Evolutionary conservation across 352 stramenopile genomes (phyloP).

Genomic region (Elongisporangium prolatum): DNA sequence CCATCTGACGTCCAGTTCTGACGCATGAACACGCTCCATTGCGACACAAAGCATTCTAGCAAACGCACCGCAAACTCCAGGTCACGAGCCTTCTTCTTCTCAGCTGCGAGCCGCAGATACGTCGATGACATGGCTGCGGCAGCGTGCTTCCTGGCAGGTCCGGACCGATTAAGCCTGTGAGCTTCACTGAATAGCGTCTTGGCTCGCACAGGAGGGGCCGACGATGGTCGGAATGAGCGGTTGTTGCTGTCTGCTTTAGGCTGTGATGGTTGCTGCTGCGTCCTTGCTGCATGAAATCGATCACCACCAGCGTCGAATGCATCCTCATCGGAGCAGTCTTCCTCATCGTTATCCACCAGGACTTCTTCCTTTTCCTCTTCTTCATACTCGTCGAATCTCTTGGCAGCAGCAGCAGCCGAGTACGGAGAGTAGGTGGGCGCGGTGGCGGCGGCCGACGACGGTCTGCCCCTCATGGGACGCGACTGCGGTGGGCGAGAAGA

Average conservation of each 20-base stretch:
- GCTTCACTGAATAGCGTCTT: constrained; percentile 9
- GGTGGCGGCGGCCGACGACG: constrained; percentile 6
- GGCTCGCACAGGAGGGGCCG: constrained; percentile 37
- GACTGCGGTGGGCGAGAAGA: constrained; percentile 9
- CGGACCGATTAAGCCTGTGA: neutral
- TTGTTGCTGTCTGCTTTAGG: constrained; percentile 1
- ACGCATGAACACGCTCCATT: no score
- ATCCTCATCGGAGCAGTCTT: constrained; percentile 3
- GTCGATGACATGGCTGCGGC: constrained; percentile 46
- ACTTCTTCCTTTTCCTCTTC: constrained; percentile 22
- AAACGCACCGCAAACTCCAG: constrained; percentile 56
- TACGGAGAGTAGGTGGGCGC: constrained; percentile 1
- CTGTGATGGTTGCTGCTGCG: constrained; percentile 9
- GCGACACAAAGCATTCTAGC: neutral
- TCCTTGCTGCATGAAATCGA: constrained; percentile 10
- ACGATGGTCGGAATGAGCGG: constrained; percentile 43
- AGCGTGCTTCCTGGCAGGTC: constrained; percentile 1
- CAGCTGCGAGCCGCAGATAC: constrained; percentile 46
- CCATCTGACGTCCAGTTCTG: constrained; percentile 22
- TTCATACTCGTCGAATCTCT: constrained; percentile 18
- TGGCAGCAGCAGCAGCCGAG: neutral
- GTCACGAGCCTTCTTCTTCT: constrained; percentile 67
- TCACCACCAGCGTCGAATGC: constrained; percentile 38
- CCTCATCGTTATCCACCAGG: neutral
- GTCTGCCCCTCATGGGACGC: constrained; percentile 51